phyloP scores from a whole-genome alignment of 1,284 basidiomycete genomes.

The Lignosus rhinocerotis region DNA sequence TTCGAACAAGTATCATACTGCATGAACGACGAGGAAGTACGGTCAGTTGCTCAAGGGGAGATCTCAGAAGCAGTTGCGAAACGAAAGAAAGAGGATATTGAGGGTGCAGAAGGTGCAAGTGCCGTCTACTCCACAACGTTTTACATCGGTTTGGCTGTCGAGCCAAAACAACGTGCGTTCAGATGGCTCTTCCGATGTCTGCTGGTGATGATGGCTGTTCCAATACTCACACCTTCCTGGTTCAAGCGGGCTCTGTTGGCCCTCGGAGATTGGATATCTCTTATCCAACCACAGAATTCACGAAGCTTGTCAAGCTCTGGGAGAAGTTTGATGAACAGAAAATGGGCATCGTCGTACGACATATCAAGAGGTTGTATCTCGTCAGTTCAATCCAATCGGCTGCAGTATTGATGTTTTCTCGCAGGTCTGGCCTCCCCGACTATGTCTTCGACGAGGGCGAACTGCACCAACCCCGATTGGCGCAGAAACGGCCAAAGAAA shows the following conservation, averaged over 20 bases:
- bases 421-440: constrained; percentile 74
- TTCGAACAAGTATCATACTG: constrained; percentile 90
- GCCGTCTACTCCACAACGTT: constrained; percentile 92
- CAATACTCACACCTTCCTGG: constrained; percentile 18
- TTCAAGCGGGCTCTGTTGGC: constrained; percentile 64
- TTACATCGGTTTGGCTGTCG: constrained; percentile 94
- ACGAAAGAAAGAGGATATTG: constrained; percentile 80
- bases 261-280: constrained; percentile 91
- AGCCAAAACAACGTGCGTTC: constrained; percentile 84
- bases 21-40: constrained; percentile 83
- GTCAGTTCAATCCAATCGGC: neutral
- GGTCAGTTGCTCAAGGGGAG: constrained; percentile 88
- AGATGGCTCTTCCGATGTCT: neutral
- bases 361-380: constrained; percentile 75
- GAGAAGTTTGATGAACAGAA: constrained; percentile 91
- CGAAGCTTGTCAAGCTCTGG: constrained; percentile 94
- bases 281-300: constrained; percentile 95
- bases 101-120: constrained; percentile 74
- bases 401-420: constrained; percentile 11
- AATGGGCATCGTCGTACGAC: constrained; percentile 94
- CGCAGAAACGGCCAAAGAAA: constrained; percentile 40
- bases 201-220: neutral
- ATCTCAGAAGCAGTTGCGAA: constrained; percentile 71
- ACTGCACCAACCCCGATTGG: constrained; percentile 60
- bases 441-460: constrained; percentile 83